Evolutionary conservation across 2,329 filamentous ascomycete genomes (phyloP), one percentile per base, ranked within the genome.

Genomic region (Neonectria faginata): DNA sequence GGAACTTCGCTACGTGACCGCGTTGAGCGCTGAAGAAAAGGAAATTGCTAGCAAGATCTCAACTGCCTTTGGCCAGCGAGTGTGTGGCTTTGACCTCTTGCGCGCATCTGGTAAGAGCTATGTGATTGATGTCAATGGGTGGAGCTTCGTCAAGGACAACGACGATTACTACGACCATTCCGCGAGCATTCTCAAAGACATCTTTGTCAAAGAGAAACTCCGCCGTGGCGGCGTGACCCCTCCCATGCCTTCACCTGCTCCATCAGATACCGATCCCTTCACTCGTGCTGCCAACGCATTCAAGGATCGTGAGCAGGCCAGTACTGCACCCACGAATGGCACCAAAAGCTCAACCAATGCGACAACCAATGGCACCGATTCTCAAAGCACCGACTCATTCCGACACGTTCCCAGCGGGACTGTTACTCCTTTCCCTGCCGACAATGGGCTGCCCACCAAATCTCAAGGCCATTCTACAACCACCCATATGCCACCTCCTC

Each of bases 91-190:
- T 74, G 96, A 99, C 77, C 85, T 99, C 65, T 84, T 99, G 61
- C 90, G 97, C 29, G 93, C 94, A 12, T 90, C 89, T 54, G 93
- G 94, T 16, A 93, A 93, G 78, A 98, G 95, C 77, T 99, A 93
- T 79, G 96, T 99, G 53, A 99, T 99, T 70, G 96, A 99, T 74
- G 96, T 99, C 72, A 99, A 99, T 78, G 96, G 96, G 12, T 99
- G 97, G 97, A 98, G 95, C 76, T 99, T 99, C 74, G 96, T 99
- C 78, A 99, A 99, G 78, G 97, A 99, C 78, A 99, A 99, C 74
- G 95, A 97, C 67, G 94, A 97, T 65, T 99, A 99, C 79, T 99
- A 99, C 77, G 92, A 98, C 74, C 93, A 93, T 74, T 96, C 91
- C 71, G 89, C 96, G 22, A 90, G 85, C 64, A 97, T 98, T 53